A percentile compares a stretch with the other conserved stretches of the same genome.
Conservation (phyloP, 2,329 filamentous ascomycete genomes). For the Botryotinia calthae region DNA sequence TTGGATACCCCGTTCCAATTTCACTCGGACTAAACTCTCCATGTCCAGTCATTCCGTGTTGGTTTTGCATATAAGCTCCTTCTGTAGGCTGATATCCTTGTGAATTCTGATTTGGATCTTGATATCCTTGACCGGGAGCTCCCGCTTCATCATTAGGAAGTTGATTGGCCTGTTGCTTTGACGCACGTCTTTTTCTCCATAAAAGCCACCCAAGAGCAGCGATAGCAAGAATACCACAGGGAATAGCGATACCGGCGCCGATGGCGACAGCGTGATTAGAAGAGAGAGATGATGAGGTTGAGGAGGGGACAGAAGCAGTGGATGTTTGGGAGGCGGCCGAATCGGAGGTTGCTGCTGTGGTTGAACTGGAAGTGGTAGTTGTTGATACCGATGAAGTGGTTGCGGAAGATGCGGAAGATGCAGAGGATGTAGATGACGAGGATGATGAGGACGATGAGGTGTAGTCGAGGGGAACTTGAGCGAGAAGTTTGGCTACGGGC, state of each 20-base stretch:
- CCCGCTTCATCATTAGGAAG: not conserved
- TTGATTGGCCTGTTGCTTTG: not conserved
- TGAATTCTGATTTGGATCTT: not conserved
- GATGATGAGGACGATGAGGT: not conserved
- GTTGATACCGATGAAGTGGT: not conserved
- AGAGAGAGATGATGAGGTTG: not conserved
- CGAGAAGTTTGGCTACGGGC: not conserved
- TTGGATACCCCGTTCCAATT: not conserved
- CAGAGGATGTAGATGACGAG: not conserved
- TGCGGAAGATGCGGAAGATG: not conserved
- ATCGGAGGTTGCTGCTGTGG: not conserved
- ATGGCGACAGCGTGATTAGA: not conserved
- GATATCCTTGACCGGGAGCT: not conserved
- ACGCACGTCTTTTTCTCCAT: not conserved
- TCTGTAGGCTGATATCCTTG: not conserved
- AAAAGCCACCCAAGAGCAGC: not conserved
- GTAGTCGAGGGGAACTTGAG: slow-evolving; percentile 12
- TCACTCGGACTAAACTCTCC: not conserved
- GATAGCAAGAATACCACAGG: not conserved
- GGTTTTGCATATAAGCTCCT: not conserved
- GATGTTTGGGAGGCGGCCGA: not conserved
- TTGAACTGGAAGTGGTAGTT: not conserved
- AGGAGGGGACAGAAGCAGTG: not conserved
- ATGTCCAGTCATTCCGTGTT: not conserved
- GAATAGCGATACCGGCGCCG: not conserved